Evolutionary conservation across 2,329 filamentous ascomycete genomes (phyloP), one percentile per base, ranked within the genome.

Genomic region (Monilinia fructigena): DNA sequence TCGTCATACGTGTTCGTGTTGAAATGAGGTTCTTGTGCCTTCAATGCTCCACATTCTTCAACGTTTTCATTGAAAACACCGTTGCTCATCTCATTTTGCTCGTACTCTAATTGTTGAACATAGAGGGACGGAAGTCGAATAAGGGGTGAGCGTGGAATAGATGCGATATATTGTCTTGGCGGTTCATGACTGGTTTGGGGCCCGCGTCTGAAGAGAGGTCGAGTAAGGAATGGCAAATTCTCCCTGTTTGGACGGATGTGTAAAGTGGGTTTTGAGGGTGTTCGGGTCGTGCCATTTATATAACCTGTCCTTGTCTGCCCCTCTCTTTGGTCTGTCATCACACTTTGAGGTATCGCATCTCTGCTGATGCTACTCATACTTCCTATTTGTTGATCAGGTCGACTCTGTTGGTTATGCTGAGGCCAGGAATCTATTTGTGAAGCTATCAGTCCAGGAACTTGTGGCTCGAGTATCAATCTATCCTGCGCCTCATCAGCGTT

Each of bases 111-210:
- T 45, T 64, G 54, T 47, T 45, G 31, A 48, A 45, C 55, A 28
- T 66, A 63, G 3, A 65, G 48, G 8, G 63, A 65, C 20, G 45
- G 55, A 35, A 45, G 31, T 35, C 47, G 55, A 31, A 65, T 45
- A 2, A 53, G 45, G 8, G 63, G 55, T 11, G 63, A 65, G 12
- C 55, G 63, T 28, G 60, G 59, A 14, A 53, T 60, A 35, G 60
- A 26, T 38, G 40, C 6, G 48, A 31, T 38, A 23, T 23, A 23
- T 4, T 61, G 58, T 28, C 14, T 61, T 26, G 31, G 16, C 4
- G n/a, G 14, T 6, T 16, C 45, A 26, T 50, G 28, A 12, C 10
- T 4, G 47, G 4, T 61, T 40, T 7, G 12, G 28, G 23, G 2
- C 18, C 10, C 47, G 50, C 45, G 35, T 4, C 16, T 3, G 18